Conservation (phyloP, 75 land plant species). For the Selaginella tamariscina region DNA sequence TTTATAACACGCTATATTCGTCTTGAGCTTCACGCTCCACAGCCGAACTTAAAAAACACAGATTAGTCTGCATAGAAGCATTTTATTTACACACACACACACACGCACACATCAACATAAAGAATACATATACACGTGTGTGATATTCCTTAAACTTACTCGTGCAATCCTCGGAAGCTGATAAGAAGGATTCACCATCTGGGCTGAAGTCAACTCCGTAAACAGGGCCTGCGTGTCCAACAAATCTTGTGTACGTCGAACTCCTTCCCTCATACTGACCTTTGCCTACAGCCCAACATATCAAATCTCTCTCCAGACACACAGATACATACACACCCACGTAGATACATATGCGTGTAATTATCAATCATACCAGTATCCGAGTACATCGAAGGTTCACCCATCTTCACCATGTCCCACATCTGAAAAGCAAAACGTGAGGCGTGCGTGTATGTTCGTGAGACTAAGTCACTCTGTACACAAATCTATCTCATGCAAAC, state of each 20-base stretch:
- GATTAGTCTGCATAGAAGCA: too few relatives aligned
- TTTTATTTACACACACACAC: not conserved
- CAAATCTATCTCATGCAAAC: not conserved
- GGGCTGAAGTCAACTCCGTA: constrained; percentile 88
- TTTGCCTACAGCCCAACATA: not conserved
- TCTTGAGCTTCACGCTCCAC: constrained; percentile 83
- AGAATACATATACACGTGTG: not conserved
- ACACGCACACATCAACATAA: not conserved
- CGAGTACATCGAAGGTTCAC: constrained; percentile 28
- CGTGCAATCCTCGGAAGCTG: constrained; percentile 88
- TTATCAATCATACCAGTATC: constrained; percentile 15
- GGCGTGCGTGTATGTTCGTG: too few relatives aligned
- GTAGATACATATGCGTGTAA: too few relatives aligned
- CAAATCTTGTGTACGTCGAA: constrained; percentile 56
- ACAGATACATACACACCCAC: too few relatives aligned
- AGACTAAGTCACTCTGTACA: too few relatives aligned
- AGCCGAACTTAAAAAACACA: constrained; percentile 56
- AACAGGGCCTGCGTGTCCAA: constrained; percentile 93
- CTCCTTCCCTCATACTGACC: constrained; percentile 28
- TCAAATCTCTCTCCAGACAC: too few relatives aligned
- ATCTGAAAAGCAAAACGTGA: constrained; percentile 51
- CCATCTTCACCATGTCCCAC: constrained; percentile 95
- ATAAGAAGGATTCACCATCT: constrained; percentile 65
- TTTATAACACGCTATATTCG: constrained; percentile 95
- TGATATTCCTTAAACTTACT: constrained; percentile 22